Evolutionary conservation across 2,329 filamentous ascomycete species (phyloP).

Genomic region (Fusarium sp.): DNA sequence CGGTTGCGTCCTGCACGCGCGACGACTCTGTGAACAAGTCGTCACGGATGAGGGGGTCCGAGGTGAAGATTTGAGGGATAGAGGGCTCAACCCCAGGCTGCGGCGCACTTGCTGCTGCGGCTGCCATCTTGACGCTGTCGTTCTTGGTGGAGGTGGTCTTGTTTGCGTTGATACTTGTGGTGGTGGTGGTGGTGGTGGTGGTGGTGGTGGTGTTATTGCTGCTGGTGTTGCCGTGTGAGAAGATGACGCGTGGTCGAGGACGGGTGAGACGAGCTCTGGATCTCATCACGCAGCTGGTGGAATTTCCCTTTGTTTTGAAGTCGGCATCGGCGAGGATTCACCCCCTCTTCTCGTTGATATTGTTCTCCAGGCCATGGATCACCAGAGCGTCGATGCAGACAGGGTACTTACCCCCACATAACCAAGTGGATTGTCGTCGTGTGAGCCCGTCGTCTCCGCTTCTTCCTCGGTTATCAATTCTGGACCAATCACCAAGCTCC

Average conservation of each 20-base stretch:
- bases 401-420: conserved; percentile 43
- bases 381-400: conserved; percentile 30
- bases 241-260: conserved; percentile 50
- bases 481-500: conserved; percentile 25
- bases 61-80: conserved; percentile 69
- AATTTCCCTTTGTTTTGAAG: conserved; percentile 39
- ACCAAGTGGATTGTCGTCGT: conserved; percentile 29
- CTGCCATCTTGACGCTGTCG: conserved; percentile 21
- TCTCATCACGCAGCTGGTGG: conserved; percentile 48
- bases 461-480: conserved; percentile 42
- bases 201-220: conserved; percentile 16
- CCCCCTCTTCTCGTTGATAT: conserved; percentile 43
- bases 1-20: conserved; percentile 74
- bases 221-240: conserved; percentile 38
- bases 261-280: conserved; percentile 44
- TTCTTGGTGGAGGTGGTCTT: conserved; percentile 15
- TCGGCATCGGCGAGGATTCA: conserved; percentile 22
- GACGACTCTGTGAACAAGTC: conserved; percentile 76
- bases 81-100: conserved; percentile 26
- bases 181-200: too few species aligned
- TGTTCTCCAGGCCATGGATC: conserved; percentile 44
- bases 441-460: conserved; percentile 35
- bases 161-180: not conserved
- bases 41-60: conserved; percentile 73
- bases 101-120: conserved; percentile 17